Conservation (phyloP, 2,329 filamentous ascomycete species). For the Lasiodiplodia theobromae region DNA sequence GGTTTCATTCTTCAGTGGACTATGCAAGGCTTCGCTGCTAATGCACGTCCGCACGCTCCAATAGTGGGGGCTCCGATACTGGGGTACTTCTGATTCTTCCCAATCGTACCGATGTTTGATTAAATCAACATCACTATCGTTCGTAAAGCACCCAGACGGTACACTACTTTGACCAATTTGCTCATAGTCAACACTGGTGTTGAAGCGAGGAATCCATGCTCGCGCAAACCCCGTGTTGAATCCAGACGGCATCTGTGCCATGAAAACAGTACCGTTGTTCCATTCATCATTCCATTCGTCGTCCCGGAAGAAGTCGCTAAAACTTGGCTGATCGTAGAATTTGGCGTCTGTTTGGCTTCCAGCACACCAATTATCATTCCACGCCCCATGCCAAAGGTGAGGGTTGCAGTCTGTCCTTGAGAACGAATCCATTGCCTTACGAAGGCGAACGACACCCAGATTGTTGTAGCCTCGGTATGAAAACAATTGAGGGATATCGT, state of each 20-base stretch:
- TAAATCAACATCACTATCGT: too few species aligned
- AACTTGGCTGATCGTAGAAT: neutral
- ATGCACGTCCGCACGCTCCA: neutral
- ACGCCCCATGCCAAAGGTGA: neutral
- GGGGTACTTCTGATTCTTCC: neutral
- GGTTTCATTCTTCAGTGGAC: neutral
- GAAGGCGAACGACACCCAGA: neutral
- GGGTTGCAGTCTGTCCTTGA: neutral
- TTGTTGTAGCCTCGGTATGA: neutral
- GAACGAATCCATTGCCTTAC: neutral
- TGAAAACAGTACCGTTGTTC: neutral
- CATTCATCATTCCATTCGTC: neutral
- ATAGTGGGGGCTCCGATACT: too few species aligned
- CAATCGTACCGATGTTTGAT: constrained; percentile 1
- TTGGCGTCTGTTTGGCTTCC: neutral
- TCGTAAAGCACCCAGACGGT: neutral
- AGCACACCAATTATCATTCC: neutral
- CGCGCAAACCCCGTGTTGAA: neutral
- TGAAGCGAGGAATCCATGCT: neutral
- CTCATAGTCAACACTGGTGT: neutral
- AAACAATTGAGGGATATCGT: neutral
- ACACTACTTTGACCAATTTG: neutral
- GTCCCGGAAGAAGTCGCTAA: neutral
- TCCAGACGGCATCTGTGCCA: neutral
- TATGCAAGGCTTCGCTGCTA: neutral